These are phyloP conservation scores for Vitellaria paradoxa DNA, from an alignment of 179 eudicot species.

Conservation along the genomic window DNA sequence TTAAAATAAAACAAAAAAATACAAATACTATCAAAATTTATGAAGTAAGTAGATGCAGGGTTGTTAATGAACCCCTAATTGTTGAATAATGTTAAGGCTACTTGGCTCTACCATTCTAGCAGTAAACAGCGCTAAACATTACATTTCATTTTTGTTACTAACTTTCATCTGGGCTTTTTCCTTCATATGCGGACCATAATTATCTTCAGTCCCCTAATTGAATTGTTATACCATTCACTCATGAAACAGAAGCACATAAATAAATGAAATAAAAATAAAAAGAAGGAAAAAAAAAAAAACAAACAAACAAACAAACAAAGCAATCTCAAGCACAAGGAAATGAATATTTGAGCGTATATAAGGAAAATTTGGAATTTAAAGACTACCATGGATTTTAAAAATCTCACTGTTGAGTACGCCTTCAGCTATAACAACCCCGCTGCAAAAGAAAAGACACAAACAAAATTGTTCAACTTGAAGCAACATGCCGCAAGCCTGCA, in stretches of 20 bases:
- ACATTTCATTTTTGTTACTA: neutral
- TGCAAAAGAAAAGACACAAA: conserved; percentile 36
- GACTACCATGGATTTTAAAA: conserved; percentile 61
- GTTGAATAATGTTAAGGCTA: neutral
- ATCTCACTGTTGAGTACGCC: conserved; percentile 60
- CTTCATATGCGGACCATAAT: neutral
- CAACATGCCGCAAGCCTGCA: neutral
- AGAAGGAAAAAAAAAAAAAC: neutral
- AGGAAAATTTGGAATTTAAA: neutral
- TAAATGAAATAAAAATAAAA: neutral
- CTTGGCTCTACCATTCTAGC: neutral
- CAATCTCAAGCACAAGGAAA: too few species aligned
- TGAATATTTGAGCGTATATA: neutral
- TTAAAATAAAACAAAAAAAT: too few species aligned
- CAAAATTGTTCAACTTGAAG: neutral
- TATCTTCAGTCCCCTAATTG: neutral
- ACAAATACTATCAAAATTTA: too few species aligned
- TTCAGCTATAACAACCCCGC: conserved; percentile 92
- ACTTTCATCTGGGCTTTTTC: neutral
- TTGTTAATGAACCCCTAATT: neutral
- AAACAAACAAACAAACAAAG: too few species aligned
- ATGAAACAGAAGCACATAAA: neutral
- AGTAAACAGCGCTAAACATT: neutral
- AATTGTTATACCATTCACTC: neutral
- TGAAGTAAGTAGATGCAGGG: too few species aligned